Percentiles rank a stretch among this genome's conserved stretches.
Conservation (phyloP, 2,329 filamentous ascomycete genomes). For the Lachnellula arida region DNA sequence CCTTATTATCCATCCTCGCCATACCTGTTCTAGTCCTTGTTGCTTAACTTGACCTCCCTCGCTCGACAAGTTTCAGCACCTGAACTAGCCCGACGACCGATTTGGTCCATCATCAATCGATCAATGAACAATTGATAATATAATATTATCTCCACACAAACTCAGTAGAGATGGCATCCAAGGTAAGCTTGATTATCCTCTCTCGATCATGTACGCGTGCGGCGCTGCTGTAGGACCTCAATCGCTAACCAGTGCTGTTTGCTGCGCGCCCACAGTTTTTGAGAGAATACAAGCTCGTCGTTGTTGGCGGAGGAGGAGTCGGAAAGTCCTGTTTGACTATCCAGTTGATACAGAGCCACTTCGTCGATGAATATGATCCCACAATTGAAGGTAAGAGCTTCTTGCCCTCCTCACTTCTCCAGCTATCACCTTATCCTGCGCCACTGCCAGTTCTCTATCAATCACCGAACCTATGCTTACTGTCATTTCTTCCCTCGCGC, state of each 20-base stretch:
- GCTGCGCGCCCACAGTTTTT: slow-evolving; percentile 55
- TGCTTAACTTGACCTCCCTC: no score
- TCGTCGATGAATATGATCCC: slow-evolving; percentile 98
- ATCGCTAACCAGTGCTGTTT: slow-evolving; percentile 13
- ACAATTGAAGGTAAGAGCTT: slow-evolving; percentile 84
- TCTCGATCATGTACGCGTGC: no score
- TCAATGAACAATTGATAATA: slow-evolving; percentile 20
- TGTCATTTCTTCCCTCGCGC: slow-evolving; percentile 9
- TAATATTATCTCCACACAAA: slow-evolving; percentile 2
- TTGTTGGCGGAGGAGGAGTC: slow-evolving; percentile 95
- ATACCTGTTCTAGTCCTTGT: no score
- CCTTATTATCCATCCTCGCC: neutral
- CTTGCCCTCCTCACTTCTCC: slow-evolving; percentile 7
- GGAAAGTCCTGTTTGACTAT: slow-evolving; percentile 99
- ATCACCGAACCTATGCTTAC: neutral
- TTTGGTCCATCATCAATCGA: slow-evolving; percentile 1
- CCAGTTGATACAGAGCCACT: slow-evolving; percentile 85
- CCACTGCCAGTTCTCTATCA: neutral
- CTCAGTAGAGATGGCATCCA: slow-evolving; percentile 34
- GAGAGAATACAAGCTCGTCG: slow-evolving; percentile 92
- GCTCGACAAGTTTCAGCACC: slow-evolving; percentile 11
- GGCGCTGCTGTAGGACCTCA: neutral
- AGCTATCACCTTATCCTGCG: neutral
- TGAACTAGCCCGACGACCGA: slow-evolving; percentile 10
- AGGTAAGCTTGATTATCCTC: slow-evolving; percentile 26